Evolutionary conservation across 2,329 filamentous ascomycete genomes (phyloP).

Genomic region (Fusarium sterilihyphosum): DNA sequence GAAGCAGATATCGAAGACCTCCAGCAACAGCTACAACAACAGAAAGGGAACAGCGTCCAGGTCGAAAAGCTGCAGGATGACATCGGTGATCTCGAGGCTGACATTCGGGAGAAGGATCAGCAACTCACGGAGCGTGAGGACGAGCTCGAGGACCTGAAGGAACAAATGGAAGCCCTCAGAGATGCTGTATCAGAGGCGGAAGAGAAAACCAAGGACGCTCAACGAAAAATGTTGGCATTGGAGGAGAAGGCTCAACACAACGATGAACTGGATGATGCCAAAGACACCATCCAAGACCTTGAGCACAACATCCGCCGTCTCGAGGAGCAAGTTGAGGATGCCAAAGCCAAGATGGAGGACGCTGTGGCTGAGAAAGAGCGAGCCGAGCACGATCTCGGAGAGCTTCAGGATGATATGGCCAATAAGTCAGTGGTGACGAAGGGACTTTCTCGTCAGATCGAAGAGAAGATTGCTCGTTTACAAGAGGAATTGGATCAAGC

Average conservation of each 20-base stretch:
- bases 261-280: constrained; percentile 65
- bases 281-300: constrained; percentile 67
- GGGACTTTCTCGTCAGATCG: constrained; percentile 77
- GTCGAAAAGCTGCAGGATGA: constrained; percentile 76
- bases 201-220: constrained; percentile 66
- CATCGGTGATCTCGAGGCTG: constrained; percentile 78
- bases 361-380: constrained; percentile 64
- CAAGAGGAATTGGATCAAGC: constrained; percentile 71
- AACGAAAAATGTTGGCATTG: constrained; percentile 62
- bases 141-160: constrained; percentile 74
- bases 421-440: constrained; percentile 83
- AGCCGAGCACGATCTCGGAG: constrained; percentile 68
- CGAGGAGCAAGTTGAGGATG: constrained; percentile 64
- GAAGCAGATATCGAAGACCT: constrained; percentile 70
- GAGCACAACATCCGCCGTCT: constrained; percentile 64
- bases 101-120: constrained; percentile 79
- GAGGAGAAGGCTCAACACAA: constrained; percentile 64
- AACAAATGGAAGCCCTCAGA: constrained; percentile 67
- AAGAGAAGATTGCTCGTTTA: constrained; percentile 73
- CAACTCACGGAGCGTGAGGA: constrained; percentile 79
- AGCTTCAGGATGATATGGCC: constrained; percentile 79
- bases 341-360: constrained; percentile 64
- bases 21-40: constrained; percentile 66
- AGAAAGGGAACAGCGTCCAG: constrained; percentile 66
- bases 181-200: constrained; percentile 62